Evolutionary conservation across 208 protist species (phyloP).

Genomic region (Trypanosoma vivax): DNA sequence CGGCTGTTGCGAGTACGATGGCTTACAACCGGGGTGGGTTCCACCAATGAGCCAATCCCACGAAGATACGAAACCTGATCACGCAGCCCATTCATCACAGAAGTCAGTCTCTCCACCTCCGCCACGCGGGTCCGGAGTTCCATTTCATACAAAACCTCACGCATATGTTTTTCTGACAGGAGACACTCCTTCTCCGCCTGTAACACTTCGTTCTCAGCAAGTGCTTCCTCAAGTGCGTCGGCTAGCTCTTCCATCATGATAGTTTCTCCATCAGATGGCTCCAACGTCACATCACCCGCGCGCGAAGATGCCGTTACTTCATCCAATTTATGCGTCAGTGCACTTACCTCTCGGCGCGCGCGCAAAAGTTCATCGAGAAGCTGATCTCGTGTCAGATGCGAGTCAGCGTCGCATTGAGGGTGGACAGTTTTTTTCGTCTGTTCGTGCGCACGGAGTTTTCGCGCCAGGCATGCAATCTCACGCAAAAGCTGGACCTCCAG

Average conservation of each 20-base stretch:
- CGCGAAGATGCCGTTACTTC: neutral
- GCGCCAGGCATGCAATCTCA: constrained; percentile 31
- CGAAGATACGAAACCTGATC: constrained; percentile 4
- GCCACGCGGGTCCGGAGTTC: constrained; percentile 14
- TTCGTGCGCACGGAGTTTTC: constrained; percentile 35
- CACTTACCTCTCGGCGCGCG: constrained; percentile 1
- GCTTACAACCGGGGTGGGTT: too few relatives aligned
- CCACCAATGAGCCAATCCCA: neutral
- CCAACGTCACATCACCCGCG: neutral
- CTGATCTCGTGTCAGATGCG: constrained; percentile 12
- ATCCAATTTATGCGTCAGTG: neutral
- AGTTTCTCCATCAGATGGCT: neutral
- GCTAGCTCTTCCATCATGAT: constrained; percentile 10
- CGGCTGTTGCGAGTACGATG: too few relatives aligned
- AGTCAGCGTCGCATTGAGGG: constrained; percentile 20
- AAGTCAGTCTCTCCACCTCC: constrained; percentile 16
- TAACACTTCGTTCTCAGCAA: constrained; percentile 10
- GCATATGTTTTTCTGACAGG: constrained; percentile 5
- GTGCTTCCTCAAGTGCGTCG: constrained; percentile 10
- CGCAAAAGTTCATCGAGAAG: constrained; percentile 6
- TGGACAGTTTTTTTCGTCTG: constrained; percentile 22
- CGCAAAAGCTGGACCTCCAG: constrained; percentile 39
- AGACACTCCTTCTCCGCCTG: constrained; percentile 13
- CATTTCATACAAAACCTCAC: constrained; percentile 14
- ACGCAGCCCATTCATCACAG: constrained; percentile 11